These are phyloP conservation scores for Fusarium miscanthi DNA, from an alignment of 2,329 filamentous ascomycete species.

Conservation along the genomic window DNA sequence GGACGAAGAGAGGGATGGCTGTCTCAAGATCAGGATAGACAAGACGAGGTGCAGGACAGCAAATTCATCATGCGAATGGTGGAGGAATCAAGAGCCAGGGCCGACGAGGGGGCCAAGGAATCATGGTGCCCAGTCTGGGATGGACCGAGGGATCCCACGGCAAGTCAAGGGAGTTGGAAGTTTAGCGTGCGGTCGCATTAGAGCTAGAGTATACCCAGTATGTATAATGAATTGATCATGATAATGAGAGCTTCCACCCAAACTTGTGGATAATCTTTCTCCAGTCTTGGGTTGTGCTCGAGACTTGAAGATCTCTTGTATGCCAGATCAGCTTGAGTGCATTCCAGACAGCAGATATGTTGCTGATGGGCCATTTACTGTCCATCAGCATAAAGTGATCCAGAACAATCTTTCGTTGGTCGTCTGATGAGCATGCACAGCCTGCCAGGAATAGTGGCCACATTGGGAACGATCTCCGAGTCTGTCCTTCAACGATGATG, in stretches of 20 bases:
- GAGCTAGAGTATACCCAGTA: neutral
- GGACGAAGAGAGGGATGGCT: conserved; percentile 35
- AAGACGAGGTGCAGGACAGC: conserved; percentile 5
- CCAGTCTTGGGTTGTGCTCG: conserved; percentile 37
- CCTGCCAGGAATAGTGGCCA: conserved; percentile 42
- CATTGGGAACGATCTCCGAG: conserved; percentile 40
- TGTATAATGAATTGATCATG: neutral
- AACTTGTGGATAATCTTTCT: conserved; percentile 41
- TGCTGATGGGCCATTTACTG: conserved; percentile 41
- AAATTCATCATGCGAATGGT: conserved; percentile 40
- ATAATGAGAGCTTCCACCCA: conserved; percentile 39
- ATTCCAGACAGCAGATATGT: conserved; percentile 40
- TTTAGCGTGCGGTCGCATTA: conserved; percentile 22
- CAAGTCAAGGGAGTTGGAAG: conserved; percentile 29
- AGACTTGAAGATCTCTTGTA: conserved; percentile 25
- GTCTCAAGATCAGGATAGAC: neutral
- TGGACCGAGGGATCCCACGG: conserved; percentile 32
- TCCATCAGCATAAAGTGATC: conserved; percentile 37
- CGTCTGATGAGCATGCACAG: conserved; percentile 38
- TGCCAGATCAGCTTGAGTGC: conserved; percentile 40
- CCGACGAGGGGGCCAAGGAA: conserved; percentile 32
- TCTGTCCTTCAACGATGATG: conserved; percentile 37
- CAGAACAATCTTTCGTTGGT: conserved; percentile 38
- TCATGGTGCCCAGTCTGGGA: conserved; percentile 42
- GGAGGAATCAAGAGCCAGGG: conserved; percentile 22